These are phyloP conservation scores for Heritiera littoralis DNA, from an alignment of 345 rosid genomes.

Conservation along the genomic window DNA sequence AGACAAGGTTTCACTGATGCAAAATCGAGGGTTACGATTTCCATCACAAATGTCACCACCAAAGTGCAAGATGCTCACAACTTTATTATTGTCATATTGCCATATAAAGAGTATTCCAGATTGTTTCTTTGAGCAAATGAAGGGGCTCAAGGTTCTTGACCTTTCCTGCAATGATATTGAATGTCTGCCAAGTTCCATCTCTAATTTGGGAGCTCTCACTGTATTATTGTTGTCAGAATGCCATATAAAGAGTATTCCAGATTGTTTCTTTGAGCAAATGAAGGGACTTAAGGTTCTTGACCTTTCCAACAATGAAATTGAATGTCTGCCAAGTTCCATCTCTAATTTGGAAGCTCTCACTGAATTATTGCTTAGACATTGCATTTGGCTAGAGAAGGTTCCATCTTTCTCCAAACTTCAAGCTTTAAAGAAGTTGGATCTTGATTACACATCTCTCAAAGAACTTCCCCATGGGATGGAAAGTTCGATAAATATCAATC, in stretches of 20 bases:
- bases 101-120: not conserved
- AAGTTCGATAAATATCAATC: too few species aligned
- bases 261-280: slow-evolving; percentile 1
- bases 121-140: slow-evolving; percentile 2
- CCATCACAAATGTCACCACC: slow-evolving; percentile 16
- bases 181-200: slow-evolving; percentile 27
- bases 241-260: too few species aligned
- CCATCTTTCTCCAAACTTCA: too few species aligned
- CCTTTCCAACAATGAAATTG: not conserved
- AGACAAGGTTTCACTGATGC: too few species aligned
- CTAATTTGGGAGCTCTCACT: slow-evolving; percentile 18
- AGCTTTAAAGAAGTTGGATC: too few species aligned
- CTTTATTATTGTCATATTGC: too few species aligned
- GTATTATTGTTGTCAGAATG: not conserved
- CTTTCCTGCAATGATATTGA: not conserved
- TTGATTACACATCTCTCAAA: too few species aligned
- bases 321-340: slow-evolving; percentile 26
- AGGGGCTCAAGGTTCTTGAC: not conserved
- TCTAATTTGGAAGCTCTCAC: slow-evolving; percentile 20
- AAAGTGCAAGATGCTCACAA: not conserved
- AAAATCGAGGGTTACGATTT: slow-evolving; percentile 10
- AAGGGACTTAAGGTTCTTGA: not conserved
- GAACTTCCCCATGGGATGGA: too few species aligned
- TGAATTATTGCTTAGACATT: not conserved
- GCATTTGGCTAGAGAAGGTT: not conserved